These are phyloP conservation scores for Nothophoma quercina DNA, from an alignment of 2,329 filamentous ascomycete species.

Conservation along the genomic window DNA sequence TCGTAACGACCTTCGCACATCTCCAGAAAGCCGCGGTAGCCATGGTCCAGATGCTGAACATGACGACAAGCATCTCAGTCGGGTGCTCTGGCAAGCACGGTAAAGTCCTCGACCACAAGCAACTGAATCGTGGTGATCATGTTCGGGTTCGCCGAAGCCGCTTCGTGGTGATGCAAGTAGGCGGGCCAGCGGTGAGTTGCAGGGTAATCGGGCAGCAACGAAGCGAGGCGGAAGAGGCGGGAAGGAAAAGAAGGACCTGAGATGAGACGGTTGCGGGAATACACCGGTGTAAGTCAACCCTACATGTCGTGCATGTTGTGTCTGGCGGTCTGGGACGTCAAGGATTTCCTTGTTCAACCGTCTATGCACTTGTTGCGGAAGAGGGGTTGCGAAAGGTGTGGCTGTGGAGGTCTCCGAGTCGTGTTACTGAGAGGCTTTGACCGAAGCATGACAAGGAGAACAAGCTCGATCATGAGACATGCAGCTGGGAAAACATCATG, in stretches of 20 bases:
- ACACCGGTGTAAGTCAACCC: constrained; percentile 18
- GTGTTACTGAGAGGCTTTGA: constrained; percentile 5
- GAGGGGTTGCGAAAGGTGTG: constrained; percentile 26
- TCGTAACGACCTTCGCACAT: background rate
- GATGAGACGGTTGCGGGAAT: constrained; percentile 26
- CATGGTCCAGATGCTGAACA: background rate
- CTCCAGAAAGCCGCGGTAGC: background rate
- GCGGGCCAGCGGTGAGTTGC: constrained; percentile 18
- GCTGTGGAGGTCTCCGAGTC: constrained; percentile 22
- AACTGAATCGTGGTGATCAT: background rate
- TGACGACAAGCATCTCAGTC: background rate
- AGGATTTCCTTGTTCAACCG: constrained; percentile 25
- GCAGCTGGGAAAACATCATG: constrained; percentile 18
- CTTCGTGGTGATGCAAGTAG: constrained; percentile 12
- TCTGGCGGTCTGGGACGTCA: constrained; percentile 24
- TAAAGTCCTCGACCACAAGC: background rate
- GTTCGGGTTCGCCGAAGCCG: constrained; percentile 1
- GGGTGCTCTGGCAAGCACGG: background rate
- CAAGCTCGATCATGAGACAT: constrained; percentile 26
- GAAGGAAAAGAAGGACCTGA: constrained; percentile 15
- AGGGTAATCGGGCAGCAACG: constrained; percentile 23
- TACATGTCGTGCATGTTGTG: constrained; percentile 26
- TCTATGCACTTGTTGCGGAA: constrained; percentile 16
- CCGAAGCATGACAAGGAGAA: constrained; percentile 10
- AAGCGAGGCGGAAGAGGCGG: constrained; percentile 28